Evolutionary conservation across 441 rosid species (phyloP).

Genomic region (Populus hybrid): DNA sequence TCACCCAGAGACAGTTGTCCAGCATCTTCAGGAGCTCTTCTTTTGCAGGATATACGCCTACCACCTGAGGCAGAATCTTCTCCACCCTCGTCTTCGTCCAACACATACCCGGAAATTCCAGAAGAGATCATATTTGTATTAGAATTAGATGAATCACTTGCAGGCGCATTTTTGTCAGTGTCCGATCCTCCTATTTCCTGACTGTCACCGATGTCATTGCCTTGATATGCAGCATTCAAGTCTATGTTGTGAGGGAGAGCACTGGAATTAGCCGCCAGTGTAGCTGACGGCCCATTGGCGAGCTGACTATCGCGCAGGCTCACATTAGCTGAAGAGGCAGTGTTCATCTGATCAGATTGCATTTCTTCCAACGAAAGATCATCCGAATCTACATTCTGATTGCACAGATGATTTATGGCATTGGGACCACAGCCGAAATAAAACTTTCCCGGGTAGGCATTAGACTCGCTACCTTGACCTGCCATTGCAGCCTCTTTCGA

Average conservation of each 20-base stretch:
- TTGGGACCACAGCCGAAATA: conserved; percentile 4
- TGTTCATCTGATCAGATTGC: not conserved
- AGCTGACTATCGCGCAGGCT: not conserved
- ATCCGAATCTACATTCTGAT: conserved; percentile 1
- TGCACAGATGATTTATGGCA: not conserved
- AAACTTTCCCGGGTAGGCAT: not conserved
- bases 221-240: conserved; percentile 16
- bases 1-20: conserved; percentile 5
- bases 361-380: not conserved
- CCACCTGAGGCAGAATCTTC: conserved; percentile 11
- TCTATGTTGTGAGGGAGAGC: conserved; percentile 13
- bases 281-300: not conserved
- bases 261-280: not conserved
- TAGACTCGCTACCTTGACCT: conserved; percentile 16
- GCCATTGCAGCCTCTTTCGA: not conserved
- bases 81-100: conserved; percentile 19
- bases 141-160: conserved; percentile 7
- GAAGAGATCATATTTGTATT: conserved; percentile 20
- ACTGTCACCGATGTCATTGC: not conserved
- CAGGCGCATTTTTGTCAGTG: conserved; percentile 5
- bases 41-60: conserved; percentile 25
- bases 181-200: not conserved
- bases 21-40: conserved; percentile 26
- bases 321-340: not conserved
- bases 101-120: conserved; percentile 19